Base-by-base conservation (phyloP, 805 yeast genomes). In the Candida nemodendra region DNA sequence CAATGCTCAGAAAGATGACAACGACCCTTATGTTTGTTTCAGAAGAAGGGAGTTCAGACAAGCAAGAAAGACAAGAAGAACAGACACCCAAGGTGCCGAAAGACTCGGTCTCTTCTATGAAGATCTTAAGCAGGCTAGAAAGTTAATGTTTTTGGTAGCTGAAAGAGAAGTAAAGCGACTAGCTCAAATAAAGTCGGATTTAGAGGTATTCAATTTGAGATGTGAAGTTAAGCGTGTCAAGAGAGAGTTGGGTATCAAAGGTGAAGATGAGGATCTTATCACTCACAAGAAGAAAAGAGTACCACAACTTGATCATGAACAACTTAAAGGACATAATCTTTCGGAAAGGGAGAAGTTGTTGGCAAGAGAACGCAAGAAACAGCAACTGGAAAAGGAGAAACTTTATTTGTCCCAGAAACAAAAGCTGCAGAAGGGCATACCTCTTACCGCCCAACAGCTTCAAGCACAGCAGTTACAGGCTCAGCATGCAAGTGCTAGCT, bases 41-140 rank as follows among this genome's bases (percentile, higher is more conserved):
- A 78, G 99, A 54, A 80, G 96, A 50, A 83, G 99, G 61, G 98
- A 90, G 56, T 83, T 88, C 48, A 79, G 99, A 48, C 97, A 86
- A 57, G 93, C 95, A 21, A 83, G 99, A 61, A 93, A 93, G 61
- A 93, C 99, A 0, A 79, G 99, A 61, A 78, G 98, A 47, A 86
- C 96, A 0, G 99, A 93, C 65, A 76, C 85, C 23, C 85, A 88
- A 51, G 88, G 93, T 50, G 82, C 89, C 11, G 97, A 90, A 61
- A 78, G 90, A 47, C 69, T 93, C 34, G 74, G 93, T 16, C 59
- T 76, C 39, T 67, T 93, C 22, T 86, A 84, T 45, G 73, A 74
- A 43, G 95, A 93, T 43, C 70, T 93, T 65, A 82, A 78, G 45
- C 74, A 80, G 34, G 95, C 96, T 1, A 73, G 81, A 46, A 79